Base-by-base conservation (phyloP, 2,329 filamentous ascomycete species). In the Scedosporium minutisporum region DNA sequence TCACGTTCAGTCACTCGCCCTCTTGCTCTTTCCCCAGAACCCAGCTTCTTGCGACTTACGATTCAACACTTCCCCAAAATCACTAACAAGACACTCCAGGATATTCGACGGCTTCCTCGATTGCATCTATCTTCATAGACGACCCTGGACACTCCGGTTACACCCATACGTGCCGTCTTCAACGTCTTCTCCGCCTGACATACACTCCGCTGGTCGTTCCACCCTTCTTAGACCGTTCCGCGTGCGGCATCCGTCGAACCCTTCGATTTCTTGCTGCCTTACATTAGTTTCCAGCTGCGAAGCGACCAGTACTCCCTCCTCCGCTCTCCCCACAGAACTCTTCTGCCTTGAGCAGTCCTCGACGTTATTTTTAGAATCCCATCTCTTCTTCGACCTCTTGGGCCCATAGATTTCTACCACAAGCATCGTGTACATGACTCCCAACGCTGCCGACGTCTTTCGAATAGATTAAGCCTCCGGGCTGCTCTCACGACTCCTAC, bases 401-500 rank as follows among this genome's bases (percentile, higher is more conserved):
- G 42, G 59, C 46, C 14, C 21, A 33, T 61, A 61, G 59, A 61
- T 27, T 33, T 41, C 38, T 33, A 29, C 51, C 9, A 29, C 60
- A 48, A 51, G 62, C 64, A 63, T 71, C 69, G 71, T 71, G 70
- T 78, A 77, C 75, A 78, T 78, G 76, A 76, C 68, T 66, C 68
- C 67, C 62, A 70, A 68, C 65, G 69, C 69, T 63, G 69, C 69
- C 68, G 68, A 71, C 71, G 69, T 70, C 65, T 70, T 72, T 65
- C 71, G 70, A 71, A 71, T 71, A 66, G 66, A 69, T 67, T 74
- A 75, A 70, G 73, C 73, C 75, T 66, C 65, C 70, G 71, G 72
- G 72, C 72, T 73, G 64, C 65, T 65, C 67, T 7, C 46, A 57
- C 42, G 25, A 55, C 53, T 38, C 33, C 33, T 38, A 38, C 59